Conservation (phyloP, 331 rosid genomes). For the Pyracantha coccinea region DNA sequence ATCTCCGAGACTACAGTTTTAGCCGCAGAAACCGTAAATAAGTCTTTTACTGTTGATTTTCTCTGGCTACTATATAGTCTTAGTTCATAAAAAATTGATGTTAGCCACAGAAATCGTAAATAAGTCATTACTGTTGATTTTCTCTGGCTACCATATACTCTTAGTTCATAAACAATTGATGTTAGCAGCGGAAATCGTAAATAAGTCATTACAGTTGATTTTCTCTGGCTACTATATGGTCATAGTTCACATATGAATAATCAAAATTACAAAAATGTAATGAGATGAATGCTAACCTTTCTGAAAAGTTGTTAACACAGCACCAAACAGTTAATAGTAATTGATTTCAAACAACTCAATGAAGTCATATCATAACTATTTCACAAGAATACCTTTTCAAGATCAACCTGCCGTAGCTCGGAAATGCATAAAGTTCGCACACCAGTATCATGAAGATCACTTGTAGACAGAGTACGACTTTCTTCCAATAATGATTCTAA, state of each 20-base stretch:
- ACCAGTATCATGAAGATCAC: conserved; percentile 62
- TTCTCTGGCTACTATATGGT: too few species aligned
- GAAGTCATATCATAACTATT: not conserved
- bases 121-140: too few species aligned
- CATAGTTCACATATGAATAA: not conserved
- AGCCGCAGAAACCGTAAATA: not conserved
- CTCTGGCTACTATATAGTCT: not conserved
- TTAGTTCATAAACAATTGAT: too few species aligned
- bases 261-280: not conserved
- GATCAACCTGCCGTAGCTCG: conserved; percentile 40
- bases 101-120: too few species aligned
- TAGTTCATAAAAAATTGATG: not conserved
- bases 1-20: not conserved
- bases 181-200: too few species aligned
- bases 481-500: conserved; percentile 69
- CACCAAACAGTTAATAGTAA: not conserved
- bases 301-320: not conserved
- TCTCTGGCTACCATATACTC: too few species aligned
- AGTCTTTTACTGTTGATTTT: not conserved
- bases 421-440: conserved; percentile 79
- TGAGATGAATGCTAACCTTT: not conserved
- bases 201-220: too few species aligned
- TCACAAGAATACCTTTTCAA: conserved; percentile 64
- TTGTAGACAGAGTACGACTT: conserved; percentile 43
- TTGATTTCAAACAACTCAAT: not conserved